phyloP scores from a whole-genome alignment of 345 rosid genomes.

The Eucalyptus grandis region DNA sequence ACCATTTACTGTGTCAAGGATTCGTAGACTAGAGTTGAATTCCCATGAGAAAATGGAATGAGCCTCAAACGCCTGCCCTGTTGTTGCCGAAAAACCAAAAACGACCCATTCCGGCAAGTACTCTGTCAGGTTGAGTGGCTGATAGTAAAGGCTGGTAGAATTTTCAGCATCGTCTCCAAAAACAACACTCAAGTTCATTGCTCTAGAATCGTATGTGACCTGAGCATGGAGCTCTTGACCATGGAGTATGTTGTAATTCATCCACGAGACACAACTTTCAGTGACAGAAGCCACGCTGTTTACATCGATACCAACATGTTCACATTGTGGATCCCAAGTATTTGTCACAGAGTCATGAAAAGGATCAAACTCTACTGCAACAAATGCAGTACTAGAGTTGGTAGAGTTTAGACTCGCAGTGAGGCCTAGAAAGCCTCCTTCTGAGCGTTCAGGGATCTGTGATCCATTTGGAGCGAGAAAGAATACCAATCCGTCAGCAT shows the following conservation, averaged over 20 bases:
- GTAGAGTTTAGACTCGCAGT: background rate
- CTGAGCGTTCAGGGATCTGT: background rate
- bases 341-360: rapidly evolving
- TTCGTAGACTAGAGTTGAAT: background rate
- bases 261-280: background rate
- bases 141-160: background rate
- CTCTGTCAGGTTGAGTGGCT: background rate
- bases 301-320: background rate
- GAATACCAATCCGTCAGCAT: conserved; percentile 2
- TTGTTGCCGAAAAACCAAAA: background rate
- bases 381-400: background rate
- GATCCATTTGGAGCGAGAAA: background rate
- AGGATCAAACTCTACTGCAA: background rate
- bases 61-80: background rate
- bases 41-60: background rate
- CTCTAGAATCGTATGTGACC: background rate
- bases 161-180: background rate
- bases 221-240: background rate
- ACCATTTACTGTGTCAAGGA: background rate
- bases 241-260: background rate
- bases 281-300: background rate
- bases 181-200: background rate
- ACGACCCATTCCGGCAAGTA: background rate
- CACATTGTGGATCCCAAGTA: background rate
- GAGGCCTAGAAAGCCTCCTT: background rate